Conservation (phyloP, 2,329 filamentous ascomycete species). For the Aspergillus sp. region DNA sequence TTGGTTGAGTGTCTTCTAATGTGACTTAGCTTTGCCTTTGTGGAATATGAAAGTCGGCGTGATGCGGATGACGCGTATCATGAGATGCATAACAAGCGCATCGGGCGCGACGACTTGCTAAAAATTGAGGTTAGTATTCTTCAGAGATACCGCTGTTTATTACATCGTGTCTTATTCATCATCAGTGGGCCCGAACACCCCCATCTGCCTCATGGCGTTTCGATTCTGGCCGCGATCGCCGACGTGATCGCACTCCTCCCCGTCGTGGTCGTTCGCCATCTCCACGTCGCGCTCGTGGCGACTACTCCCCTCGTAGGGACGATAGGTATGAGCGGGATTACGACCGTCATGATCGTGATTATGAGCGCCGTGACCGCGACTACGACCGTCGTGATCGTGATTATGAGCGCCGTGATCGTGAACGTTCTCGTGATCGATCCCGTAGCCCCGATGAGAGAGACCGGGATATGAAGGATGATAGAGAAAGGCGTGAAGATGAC, state of each 20-base stretch:
- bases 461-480: slow-evolving; percentile 38
- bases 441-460: slow-evolving; percentile 59
- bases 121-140: slow-evolving; percentile 84
- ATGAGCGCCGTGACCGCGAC: slow-evolving; percentile 61
- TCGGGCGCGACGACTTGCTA: slow-evolving; percentile 86
- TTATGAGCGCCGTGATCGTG: slow-evolving; percentile 47
- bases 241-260: slow-evolving; percentile 63
- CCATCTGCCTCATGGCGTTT: slow-evolving; percentile 98
- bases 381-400: slow-evolving; percentile 54
- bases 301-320: slow-evolving; percentile 83
- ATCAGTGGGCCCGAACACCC: slow-evolving; percentile 95
- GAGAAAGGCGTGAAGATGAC: slow-evolving; percentile 49
- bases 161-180: slow-evolving; percentile 10
- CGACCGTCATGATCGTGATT: slow-evolving; percentile 63
- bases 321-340: slow-evolving; percentile 71
- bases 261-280: slow-evolving; percentile 59
- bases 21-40: slow-evolving; percentile 76
- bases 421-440: slow-evolving; percentile 63
- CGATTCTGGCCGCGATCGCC: slow-evolving; percentile 73
- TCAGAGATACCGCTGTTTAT: not conserved
- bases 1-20: slow-evolving; percentile 26
- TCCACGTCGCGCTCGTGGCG: slow-evolving; percentile 51
- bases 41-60: slow-evolving; percentile 96
- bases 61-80: slow-evolving; percentile 98
- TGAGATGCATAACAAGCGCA: slow-evolving; percentile 99